Evolutionary conservation across 2,329 filamentous ascomycete species (phyloP).

Genomic region (Diaporthe vaccinii): DNA sequence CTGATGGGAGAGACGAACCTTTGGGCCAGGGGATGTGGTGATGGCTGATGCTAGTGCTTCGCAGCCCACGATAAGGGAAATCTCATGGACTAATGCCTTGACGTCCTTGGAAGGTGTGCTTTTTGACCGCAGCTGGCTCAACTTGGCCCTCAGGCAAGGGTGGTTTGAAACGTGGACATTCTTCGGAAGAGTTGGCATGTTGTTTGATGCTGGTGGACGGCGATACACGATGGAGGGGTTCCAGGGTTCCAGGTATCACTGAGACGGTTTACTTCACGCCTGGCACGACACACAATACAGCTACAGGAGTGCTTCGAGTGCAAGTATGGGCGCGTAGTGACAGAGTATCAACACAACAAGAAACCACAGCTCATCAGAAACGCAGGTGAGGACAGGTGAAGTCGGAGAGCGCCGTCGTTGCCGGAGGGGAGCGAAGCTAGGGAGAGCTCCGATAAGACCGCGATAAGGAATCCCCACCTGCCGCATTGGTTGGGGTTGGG

Average conservation of each 20-base stretch:
- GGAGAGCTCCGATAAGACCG: constrained; percentile 34
- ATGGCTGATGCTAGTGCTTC: constrained; percentile 82
- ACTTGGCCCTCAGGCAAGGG: constrained; percentile 88
- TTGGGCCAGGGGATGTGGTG: constrained; percentile 68
- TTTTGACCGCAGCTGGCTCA: constrained; percentile 87
- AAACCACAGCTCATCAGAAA: constrained; percentile 48
- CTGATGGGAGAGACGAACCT: constrained; percentile 62
- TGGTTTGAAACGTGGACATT: constrained; percentile 86
- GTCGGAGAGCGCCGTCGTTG: constrained; percentile 29
- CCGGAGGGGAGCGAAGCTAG: constrained; percentile 29
- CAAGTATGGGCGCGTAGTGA: not conserved
- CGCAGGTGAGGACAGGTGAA: constrained; percentile 9
- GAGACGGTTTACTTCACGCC: not conserved
- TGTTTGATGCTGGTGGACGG: not conserved
- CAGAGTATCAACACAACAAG: not conserved
- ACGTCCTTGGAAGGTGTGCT: constrained; percentile 80
- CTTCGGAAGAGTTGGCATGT: constrained; percentile 59
- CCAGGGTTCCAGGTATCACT: not conserved
- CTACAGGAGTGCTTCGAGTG: not conserved
- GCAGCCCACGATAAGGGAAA: constrained; percentile 83
- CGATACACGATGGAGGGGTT: not conserved
- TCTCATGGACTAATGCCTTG: constrained; percentile 87
- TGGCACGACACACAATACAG: constrained; percentile 6
- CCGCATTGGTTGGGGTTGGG: not conserved
- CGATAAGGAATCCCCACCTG: constrained; percentile 32